Conservation (phyloP, 805 yeast genomes). For the Saccharomyces paradoxus region DNA sequence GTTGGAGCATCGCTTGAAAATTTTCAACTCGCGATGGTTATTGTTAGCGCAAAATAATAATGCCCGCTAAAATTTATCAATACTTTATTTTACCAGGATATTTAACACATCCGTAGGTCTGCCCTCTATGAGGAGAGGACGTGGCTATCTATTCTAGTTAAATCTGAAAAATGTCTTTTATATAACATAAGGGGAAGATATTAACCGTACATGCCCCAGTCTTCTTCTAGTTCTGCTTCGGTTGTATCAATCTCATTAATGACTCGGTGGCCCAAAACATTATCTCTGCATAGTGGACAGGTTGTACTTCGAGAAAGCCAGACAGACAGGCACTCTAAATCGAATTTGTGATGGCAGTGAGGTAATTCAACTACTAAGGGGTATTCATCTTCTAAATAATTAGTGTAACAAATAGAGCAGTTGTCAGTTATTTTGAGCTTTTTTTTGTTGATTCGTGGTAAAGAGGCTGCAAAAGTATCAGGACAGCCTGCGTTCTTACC, state of each 20-base stretch:
- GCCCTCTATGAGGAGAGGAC: neutral
- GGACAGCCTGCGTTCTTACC: constrained; percentile 45
- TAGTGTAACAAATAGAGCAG: constrained; percentile 80
- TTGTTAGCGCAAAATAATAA: neutral
- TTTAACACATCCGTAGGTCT: neutral
- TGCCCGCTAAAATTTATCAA: neutral
- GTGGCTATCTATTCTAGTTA: neutral
- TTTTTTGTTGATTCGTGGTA: constrained; percentile 58
- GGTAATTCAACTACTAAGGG: constrained; percentile 73
- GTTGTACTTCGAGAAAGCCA: constrained; percentile 72
- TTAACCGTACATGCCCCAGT: constrained; percentile 74
- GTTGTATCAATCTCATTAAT: constrained; percentile 31
- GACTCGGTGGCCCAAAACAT: constrained; percentile 46
- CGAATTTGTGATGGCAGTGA: constrained; percentile 75
- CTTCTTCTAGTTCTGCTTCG: constrained; percentile 59
- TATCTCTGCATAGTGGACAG: constrained; percentile 82
- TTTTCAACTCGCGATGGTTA: neutral
- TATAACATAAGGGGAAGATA: neutral
- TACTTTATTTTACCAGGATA: neutral
- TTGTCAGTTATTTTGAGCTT: constrained; percentile 23
- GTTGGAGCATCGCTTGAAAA: neutral
- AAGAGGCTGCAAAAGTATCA: constrained; percentile 61
- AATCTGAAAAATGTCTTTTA: neutral
- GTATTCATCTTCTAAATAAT: constrained; percentile 60
- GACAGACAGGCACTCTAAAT: constrained; percentile 82